Conservation (phyloP, 345 rosid genomes). For the Moricandia moricandioides region DNA sequence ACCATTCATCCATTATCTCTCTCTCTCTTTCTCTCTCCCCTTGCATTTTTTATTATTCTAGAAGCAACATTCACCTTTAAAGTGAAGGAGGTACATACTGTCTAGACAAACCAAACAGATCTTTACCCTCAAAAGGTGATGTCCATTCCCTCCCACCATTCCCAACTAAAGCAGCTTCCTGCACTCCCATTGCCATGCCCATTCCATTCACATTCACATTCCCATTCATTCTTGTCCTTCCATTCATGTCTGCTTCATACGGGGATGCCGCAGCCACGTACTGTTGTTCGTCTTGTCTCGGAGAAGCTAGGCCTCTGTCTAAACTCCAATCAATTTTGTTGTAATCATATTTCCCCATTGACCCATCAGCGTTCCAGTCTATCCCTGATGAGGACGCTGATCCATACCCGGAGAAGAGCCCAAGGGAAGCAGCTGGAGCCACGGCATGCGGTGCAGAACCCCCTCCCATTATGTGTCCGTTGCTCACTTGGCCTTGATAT, state of each 20-base stretch:
- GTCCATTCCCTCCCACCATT: slow-evolving; percentile 77
- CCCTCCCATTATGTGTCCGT: slow-evolving; percentile 42
- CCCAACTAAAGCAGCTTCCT: slow-evolving; percentile 41
- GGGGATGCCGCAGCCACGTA: slow-evolving; percentile 36
- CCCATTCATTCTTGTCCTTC: slow-evolving; percentile 47
- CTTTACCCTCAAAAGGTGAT: slow-evolving; percentile 86
- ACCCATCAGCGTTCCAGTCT: slow-evolving; percentile 71
- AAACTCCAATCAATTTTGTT: slow-evolving; percentile 82
- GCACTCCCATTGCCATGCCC: slow-evolving; percentile 41
- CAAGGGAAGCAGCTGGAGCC: slow-evolving; percentile 85
- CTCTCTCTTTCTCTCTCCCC: not conserved
- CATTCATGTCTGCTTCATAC: slow-evolving; percentile 46
- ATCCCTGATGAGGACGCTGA: slow-evolving; percentile 65
- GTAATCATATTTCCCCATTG: slow-evolving; percentile 61
- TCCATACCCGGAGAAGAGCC: slow-evolving; percentile 73
- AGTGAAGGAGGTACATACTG: slow-evolving; percentile 49
- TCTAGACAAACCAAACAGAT: slow-evolving; percentile 86
- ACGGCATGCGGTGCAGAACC: slow-evolving; percentile 44
- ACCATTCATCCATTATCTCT: slow-evolving; percentile 18
- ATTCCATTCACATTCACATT: slow-evolving; percentile 26
- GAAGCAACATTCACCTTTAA: slow-evolving; percentile 19
- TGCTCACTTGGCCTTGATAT: slow-evolving; percentile 50
- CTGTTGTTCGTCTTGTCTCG: slow-evolving; percentile 49
- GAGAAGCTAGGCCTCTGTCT: slow-evolving; percentile 50
- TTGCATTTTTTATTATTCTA: slow-evolving; percentile 9